Conservation (phyloP, 164 flowering plant species). For the Vitis amurensis region DNA sequence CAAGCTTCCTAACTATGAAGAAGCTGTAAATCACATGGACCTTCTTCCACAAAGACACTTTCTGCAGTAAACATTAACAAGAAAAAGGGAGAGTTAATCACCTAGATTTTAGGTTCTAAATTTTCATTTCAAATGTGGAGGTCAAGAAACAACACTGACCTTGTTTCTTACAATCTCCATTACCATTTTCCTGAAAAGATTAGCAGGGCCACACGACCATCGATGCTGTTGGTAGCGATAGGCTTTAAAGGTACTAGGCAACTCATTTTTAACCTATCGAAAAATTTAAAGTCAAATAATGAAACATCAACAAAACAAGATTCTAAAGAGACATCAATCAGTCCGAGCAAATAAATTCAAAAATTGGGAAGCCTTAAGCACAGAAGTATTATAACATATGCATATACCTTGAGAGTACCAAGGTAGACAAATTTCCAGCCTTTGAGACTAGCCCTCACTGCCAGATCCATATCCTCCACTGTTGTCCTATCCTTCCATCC, state of each 20-base stretch:
- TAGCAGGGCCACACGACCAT: slow-evolving; percentile 78
- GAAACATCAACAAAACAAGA: background rate
- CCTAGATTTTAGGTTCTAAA: background rate
- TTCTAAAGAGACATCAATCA: too few species aligned
- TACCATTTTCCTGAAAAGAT: slow-evolving; percentile 61
- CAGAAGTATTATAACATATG: too few species aligned
- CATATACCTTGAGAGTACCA: slow-evolving; percentile 36
- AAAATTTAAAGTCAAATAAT: background rate
- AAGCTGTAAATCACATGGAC: slow-evolving; percentile 53
- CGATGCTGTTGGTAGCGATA: slow-evolving; percentile 63
- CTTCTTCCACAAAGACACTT: slow-evolving; percentile 44
- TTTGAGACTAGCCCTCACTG: slow-evolving; percentile 67
- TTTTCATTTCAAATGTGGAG: background rate
- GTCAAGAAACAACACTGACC: slow-evolving; percentile 20
- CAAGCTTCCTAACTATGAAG: slow-evolving; percentile 47
- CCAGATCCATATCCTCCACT: slow-evolving; percentile 69
- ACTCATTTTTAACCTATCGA: slow-evolving; percentile 60
- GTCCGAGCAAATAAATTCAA: background rate
- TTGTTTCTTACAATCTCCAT: slow-evolving; percentile 57
- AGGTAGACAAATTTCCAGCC: slow-evolving; percentile 67
- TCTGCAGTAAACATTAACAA: slow-evolving; percentile 25
- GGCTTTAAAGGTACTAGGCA: slow-evolving; percentile 72
- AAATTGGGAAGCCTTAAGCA: too few species aligned
- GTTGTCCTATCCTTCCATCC: slow-evolving; percentile 76
- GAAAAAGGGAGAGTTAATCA: background rate